These are phyloP conservation scores for Metroxylon sagu DNA, from an alignment of 176 grass and related monocot genomes.

Conservation along the genomic window DNA sequence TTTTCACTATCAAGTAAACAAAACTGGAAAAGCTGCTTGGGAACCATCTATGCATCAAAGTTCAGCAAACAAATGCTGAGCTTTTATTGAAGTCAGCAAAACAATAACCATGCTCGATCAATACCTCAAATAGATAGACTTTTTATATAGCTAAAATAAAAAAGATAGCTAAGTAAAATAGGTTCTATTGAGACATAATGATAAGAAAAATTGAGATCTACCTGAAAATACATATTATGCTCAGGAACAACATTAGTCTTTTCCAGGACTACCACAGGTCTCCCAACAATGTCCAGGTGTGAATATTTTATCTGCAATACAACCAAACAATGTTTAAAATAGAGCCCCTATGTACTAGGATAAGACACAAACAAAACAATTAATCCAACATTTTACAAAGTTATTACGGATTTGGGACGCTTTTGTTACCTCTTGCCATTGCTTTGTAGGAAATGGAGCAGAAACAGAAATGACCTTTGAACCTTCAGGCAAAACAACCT, in stretches of 20 bases:
- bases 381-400: background rate
- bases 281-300: slow-evolving; percentile 86
- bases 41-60: too few relatives aligned
- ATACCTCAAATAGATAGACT: too few relatives aligned
- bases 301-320: slow-evolving; percentile 85
- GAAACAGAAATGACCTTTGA: slow-evolving; percentile 77
- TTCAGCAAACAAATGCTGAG: too few relatives aligned
- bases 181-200: background rate
- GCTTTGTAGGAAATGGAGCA: slow-evolving; percentile 64
- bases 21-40: too few relatives aligned
- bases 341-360: too few relatives aligned
- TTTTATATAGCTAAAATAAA: background rate
- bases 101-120: too few relatives aligned
- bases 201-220: slow-evolving; percentile 6
- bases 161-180: background rate
- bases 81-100: too few relatives aligned
- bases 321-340: slow-evolving; percentile 15
- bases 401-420: background rate
- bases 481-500: slow-evolving; percentile 95
- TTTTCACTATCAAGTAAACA: too few relatives aligned
- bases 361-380: slow-evolving; percentile 8
- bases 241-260: slow-evolving; percentile 90
- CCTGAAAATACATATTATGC: slow-evolving; percentile 95
- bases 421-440: slow-evolving; percentile 59
- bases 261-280: slow-evolving; percentile 76